A percentile compares a stretch with the other conserved stretches of the same genome.
Evolutionary conservation across 139 green algal species (phyloP).

Genomic region (Klebsormidium nitens): DNA sequence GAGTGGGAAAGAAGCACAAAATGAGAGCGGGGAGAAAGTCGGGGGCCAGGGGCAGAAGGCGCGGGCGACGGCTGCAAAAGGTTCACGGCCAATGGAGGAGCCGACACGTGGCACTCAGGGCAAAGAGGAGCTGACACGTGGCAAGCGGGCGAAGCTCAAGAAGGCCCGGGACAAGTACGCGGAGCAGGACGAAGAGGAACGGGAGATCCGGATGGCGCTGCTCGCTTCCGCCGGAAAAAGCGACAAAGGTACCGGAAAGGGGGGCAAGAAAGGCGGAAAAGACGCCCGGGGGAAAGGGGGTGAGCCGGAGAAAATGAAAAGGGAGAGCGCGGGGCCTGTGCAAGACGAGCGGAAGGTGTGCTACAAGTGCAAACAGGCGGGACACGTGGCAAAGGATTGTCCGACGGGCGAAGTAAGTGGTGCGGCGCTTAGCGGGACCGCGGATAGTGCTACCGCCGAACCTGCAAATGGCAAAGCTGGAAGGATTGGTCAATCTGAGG

Average conservation of each 20-base stretch:
- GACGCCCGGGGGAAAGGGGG: background rate
- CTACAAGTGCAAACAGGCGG: conserved; percentile 32
- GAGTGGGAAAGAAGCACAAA: conserved; percentile 7
- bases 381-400: conserved; percentile 34
- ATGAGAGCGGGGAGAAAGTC: conserved; percentile 3
- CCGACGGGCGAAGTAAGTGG: too few species aligned
- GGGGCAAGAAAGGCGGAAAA: background rate
- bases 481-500: background rate
- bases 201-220: conserved; percentile 60
- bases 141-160: conserved; percentile 72
- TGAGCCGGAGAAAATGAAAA: background rate
- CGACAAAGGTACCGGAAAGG: background rate
- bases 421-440: too few species aligned
- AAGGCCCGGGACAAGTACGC: conserved; percentile 75
- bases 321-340: background rate
- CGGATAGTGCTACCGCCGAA: background rate
- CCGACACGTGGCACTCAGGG: background rate
- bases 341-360: conserved; percentile 19
- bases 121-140: conserved; percentile 40
- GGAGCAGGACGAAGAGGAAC: conserved; percentile 89
- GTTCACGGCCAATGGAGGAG: background rate
- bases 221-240: conserved; percentile 38
- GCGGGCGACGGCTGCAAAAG: background rate
- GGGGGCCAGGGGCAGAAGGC: conserved; percentile 4
- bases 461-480: conserved; percentile 6